Percentiles rank a stretch among this genome's conserved stretches.
These are phyloP conservation scores for Brassica incana DNA, from an alignment of 345 rosid genomes.

Conservation along the genomic window DNA sequence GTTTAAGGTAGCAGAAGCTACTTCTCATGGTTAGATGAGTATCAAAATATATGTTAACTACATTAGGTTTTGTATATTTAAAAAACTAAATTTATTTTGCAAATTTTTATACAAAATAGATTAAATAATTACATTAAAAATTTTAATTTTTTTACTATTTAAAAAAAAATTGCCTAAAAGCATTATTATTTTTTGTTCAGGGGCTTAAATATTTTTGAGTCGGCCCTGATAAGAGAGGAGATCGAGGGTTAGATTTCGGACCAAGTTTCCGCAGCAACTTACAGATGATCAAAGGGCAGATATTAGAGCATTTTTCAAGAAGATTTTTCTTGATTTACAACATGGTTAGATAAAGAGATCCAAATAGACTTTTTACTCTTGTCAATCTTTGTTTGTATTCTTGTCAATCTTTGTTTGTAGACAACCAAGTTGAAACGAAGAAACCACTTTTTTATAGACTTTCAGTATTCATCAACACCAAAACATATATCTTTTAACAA, in stretches of 20 bases:
- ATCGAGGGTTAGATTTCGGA: constrained; percentile 50
- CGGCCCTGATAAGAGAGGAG: constrained; percentile 47
- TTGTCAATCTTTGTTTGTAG: background rate
- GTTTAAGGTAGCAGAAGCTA: no score
- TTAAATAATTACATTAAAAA: no score
- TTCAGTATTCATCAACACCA: constrained; percentile 23
- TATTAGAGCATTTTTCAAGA: constrained; percentile 48
- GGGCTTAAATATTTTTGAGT: no score
- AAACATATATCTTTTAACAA: constrained; percentile 8
- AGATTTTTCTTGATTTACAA: constrained; percentile 34
- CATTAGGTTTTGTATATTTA: no score
- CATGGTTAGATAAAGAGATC: background rate
- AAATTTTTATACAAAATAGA: no score
- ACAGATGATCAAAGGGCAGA: constrained; percentile 50
- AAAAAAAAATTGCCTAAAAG: no score
- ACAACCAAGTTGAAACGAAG: background rate
- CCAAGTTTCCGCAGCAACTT: constrained; percentile 55
- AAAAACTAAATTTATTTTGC: no score
- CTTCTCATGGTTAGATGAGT: no score
- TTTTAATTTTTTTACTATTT: no score
- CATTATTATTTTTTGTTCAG: no score
- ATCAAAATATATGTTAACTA: no score
- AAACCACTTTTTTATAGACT: background rate
- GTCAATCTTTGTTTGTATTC: background rate
- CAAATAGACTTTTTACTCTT: background rate